Base-by-base conservation (phyloP, 306 rosid species). In the Rubus idaeus region DNA sequence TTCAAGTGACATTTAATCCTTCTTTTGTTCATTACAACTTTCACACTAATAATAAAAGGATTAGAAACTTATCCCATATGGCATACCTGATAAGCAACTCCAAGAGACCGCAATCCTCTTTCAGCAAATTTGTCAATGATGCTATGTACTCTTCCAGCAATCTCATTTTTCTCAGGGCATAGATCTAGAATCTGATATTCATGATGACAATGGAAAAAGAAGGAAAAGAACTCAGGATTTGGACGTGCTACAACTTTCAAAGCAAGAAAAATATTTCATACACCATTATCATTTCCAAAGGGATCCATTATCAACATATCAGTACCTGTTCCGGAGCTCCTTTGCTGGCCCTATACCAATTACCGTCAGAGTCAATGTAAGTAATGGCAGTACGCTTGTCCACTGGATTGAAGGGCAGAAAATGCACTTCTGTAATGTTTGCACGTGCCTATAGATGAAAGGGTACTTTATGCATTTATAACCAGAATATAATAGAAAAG, bases 281-380 rank as follows among this genome's bases (percentile, higher is more conserved):
- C 45, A 73, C 74, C 72, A 73, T 50, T 51, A 71, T 50, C 70
- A 66, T 63, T 42, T 63, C 18, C 18, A 61, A 30, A 61, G 46
- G 21, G 6, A 63, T 39, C 47, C 45, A 37, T 16, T 13, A 6
- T 51, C 51, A 50, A 49, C 41, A 47, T 46, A 77, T 78, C 21
- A 61, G 58, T 78, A 92, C 97, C 97, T 92, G 97, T 80, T 92
- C 97, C 0, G 97, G 96, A 80, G 96, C 97, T 84, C 97, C 97
- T 87, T 92, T 90, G 88, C 89, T 92, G 71, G 96, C 91, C 63
- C 96, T 79, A 75, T 89, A 70, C 91, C 88, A 90, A 2, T 89
- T 89, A 30, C 93, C 96, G 56, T 90, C 84, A 63, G 87, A 52
- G 80, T 84, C 93, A 60, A 87, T 76, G 76, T 92, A 92, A 57